A percentile compares a stretch with the other conserved stretches of the same genome.
Conservation (phyloP, 2,329 filamentous ascomycete genomes). For the Thelonectria blattea region DNA sequence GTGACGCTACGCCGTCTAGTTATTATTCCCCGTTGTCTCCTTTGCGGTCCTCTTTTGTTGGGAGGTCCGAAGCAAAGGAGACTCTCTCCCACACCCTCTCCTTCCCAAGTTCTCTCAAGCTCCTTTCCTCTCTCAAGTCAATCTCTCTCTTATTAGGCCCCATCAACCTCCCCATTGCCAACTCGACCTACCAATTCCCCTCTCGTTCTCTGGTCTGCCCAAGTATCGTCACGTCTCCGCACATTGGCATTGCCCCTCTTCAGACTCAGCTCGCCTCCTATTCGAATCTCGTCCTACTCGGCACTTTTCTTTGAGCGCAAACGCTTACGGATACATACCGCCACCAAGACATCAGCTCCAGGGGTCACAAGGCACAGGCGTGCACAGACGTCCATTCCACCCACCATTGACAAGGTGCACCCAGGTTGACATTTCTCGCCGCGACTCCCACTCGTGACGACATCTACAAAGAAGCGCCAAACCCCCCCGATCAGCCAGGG, state of each 20-base stretch:
- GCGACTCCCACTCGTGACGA: conserved; percentile 21
- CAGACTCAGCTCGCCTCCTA: not conserved
- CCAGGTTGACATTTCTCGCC: conserved; percentile 16
- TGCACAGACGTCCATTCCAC: conserved; percentile 13
- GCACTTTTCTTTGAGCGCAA: not conserved
- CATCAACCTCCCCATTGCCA: not conserved
- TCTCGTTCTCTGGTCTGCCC: not conserved
- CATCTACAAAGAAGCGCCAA: conserved; percentile 8
- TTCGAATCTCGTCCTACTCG: not conserved
- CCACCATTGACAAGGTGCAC: conserved; percentile 24
- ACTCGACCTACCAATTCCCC: not conserved
- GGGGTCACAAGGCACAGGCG: conserved; percentile 18
- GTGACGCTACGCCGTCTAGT: conserved; percentile 16
- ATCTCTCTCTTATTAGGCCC: not conserved
- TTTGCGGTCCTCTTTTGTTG: conserved; percentile 18
- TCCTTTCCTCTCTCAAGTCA: not conserved
- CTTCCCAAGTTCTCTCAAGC: conserved; percentile 3
- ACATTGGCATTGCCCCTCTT: not conserved
- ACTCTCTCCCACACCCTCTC: conserved; percentile 6
- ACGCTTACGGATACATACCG: not conserved
- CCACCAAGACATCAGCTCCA: not conserved
- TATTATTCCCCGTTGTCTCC: conserved; percentile 16
- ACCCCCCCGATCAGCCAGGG: conserved; percentile 13
- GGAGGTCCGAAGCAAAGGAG: conserved; percentile 14
- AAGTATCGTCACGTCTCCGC: not conserved